Evolutionary conservation across 805 yeast species (phyloP).

Genomic region (Candida adriatica): DNA sequence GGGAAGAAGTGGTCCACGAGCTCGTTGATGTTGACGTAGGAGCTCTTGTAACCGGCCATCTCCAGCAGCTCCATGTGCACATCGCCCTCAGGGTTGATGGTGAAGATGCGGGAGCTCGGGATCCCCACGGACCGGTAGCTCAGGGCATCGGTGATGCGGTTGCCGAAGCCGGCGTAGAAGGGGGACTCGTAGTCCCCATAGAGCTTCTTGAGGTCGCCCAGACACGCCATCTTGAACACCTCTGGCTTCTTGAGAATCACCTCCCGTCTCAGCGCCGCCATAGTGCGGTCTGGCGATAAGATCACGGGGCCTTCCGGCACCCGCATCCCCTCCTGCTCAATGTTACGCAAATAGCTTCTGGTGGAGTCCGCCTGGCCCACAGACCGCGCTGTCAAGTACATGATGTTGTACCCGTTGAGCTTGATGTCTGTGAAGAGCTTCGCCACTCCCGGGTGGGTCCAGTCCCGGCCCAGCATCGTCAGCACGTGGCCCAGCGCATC

Average conservation of each 20-base stretch:
- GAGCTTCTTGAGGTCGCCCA: conserved; percentile 73
- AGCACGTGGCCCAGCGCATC: conserved; percentile 96
- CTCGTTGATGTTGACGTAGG: conserved; percentile 86
- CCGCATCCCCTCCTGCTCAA: conserved; percentile 66
- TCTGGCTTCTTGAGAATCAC: conserved; percentile 93
- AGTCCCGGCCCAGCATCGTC: conserved; percentile 89
- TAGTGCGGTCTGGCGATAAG: conserved; percentile 90
- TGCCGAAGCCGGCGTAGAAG: conserved; percentile 96
- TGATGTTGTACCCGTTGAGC: conserved; percentile 83
- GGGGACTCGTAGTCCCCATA: conserved; percentile 63
- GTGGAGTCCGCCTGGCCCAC: conserved; percentile 95
- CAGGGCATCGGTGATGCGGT: conserved; percentile 91
- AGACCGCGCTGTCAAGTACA: conserved; percentile 90
- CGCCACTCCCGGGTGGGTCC: conserved; percentile 98
- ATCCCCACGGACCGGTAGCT: conserved; percentile 91
- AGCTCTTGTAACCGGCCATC: conserved; percentile 84
- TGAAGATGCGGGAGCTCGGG: conserved; percentile 89
- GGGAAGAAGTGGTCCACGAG: conserved; percentile 97
- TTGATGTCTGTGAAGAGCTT: conserved; percentile 81
- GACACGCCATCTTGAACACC: conserved; percentile 97
- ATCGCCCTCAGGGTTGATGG: conserved; percentile 94
- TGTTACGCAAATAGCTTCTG: conserved; percentile 69
- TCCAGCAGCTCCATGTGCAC: conserved; percentile 96
- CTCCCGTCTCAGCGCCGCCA: conserved; percentile 90
- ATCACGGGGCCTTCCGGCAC: conserved; percentile 92